Evolutionary conservation across 768 basidiomycete genomes (phyloP), one percentile per base, ranked within the genome.

Genomic region (Mycena rosella): DNA sequence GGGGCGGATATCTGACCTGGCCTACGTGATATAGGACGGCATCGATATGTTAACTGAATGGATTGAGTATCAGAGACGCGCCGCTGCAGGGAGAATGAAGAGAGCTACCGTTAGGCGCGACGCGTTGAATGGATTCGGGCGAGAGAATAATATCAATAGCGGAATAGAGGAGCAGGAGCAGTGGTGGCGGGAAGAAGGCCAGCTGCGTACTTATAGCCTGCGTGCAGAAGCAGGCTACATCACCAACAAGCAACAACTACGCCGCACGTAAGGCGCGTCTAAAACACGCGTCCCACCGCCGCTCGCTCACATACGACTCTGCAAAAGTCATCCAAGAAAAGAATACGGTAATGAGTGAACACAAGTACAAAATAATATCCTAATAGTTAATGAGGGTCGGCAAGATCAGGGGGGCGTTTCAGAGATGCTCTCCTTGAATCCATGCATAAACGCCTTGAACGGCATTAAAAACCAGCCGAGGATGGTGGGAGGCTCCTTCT

Each of bases 391-490:
- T 55, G 53, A 68, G 62, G n/a, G 55, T 17, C n/a, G n/a, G 51
- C 26, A 20, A 42, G 29, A 68, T 68, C 67, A 68, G n/a, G 67
- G 67, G n/a, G 67, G 57, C 52, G 67, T 34, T 55, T 64, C 67
- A 14, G 62, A 15, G 69, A 90, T 76, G 73, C 88, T 87, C 77
- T 91, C 89, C 70, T 86, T 86, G 79, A 92, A 91, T 22, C 90
- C 91, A 68, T 86, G 85, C 60, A 89, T 81, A 74, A 92, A 91
- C 8, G 87, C 86, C 73, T 86, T 84, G 77, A 91, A 81, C 7
- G 91, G 90, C 44, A 86, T 79, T 76, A 87, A 78, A 72, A 91
- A 82, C 90, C 88, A 91, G 36, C 86, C 86, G 59, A 88, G 73
- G 36, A 84, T 69, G 48, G 80, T 80, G n/a, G 86, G 84, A 8